Evolutionary conservation across 371 early-diverging fungal genomes (phyloP).

Genomic region (Mucor ambiguus): DNA sequence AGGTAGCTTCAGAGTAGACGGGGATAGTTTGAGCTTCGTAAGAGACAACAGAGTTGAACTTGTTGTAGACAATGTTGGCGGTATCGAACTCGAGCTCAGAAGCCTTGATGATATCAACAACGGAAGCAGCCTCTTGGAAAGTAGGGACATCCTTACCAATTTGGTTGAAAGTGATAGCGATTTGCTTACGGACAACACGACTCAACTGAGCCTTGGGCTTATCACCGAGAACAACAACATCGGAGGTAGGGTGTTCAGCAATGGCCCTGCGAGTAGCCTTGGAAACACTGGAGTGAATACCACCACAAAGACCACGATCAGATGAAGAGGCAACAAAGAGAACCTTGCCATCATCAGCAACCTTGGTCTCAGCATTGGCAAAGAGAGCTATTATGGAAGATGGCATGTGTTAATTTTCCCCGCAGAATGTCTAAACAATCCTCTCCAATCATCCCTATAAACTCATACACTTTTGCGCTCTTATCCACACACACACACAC

Average conservation of each 20-base stretch:
- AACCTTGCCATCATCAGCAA: conserved; percentile 59
- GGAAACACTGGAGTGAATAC: conserved; percentile 96
- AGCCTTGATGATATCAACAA: conserved; percentile 79
- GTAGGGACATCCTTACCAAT: conserved; percentile 90
- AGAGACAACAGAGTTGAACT: conserved; percentile 92
- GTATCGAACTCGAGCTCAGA: conserved; percentile 71
- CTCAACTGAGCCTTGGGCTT: conserved; percentile 92
- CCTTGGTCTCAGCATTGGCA: conserved; percentile 75
- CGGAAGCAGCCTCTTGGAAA: conserved; percentile 86
- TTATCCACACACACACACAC: background rate
- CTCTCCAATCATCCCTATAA: background rate
- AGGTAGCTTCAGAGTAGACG: conserved; percentile 67
- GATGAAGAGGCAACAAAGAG: conserved; percentile 87
- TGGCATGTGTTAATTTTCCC: conserved; percentile 1
- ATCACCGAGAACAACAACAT: conserved; percentile 85
- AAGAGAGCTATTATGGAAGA: conserved; percentile 66
- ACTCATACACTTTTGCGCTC: too few species aligned
- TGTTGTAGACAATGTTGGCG: conserved; percentile 89
- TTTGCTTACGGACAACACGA: conserved; percentile 75
- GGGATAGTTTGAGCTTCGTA: conserved; percentile 81
- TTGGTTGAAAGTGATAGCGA: conserved; percentile 85
- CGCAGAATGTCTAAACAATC: background rate
- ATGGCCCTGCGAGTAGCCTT: conserved; percentile 79
- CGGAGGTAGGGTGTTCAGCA: conserved; percentile 53
- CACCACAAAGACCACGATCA: conserved; percentile 99